Percentiles rank a stretch among this genome's conserved stretches.
phyloP scores from a whole-genome alignment of 257 asterid genomes.

The Solanum neorickii region DNA sequence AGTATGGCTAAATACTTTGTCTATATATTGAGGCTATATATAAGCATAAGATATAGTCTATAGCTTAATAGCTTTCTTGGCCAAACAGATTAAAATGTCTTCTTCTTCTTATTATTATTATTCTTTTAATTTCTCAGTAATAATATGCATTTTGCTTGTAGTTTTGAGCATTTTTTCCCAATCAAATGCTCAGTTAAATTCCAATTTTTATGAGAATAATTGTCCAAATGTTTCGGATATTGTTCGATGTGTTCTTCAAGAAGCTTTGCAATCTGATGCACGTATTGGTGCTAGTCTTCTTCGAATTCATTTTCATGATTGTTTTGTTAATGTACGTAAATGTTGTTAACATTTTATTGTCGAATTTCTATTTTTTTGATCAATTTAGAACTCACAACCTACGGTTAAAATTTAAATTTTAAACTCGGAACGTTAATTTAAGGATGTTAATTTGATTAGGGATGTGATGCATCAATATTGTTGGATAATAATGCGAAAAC shows the following conservation, averaged over 20 bases:
- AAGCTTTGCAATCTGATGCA: conserved; percentile 42
- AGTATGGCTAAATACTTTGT: neutral
- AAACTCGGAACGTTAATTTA: neutral
- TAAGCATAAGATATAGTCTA: neutral
- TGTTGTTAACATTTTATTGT: neutral
- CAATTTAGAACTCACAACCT: neutral
- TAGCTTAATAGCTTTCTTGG: neutral
- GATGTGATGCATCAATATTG: conserved; percentile 56
- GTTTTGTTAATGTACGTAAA: conserved; percentile 37
- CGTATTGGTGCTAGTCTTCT: conserved; percentile 56
- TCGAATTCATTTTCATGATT: conserved; percentile 55
- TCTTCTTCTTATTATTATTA: conserved; percentile 1
- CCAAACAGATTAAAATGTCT: conserved; percentile 7
- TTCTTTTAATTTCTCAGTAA: neutral
- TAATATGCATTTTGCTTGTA: neutral
- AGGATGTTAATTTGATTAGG: conserved; percentile 14
- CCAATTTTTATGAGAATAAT: conserved; percentile 35
- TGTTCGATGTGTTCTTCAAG: conserved; percentile 21
- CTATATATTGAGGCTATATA: neutral
- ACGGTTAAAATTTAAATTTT: neutral
- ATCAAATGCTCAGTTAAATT: conserved; percentile 27
- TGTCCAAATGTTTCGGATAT: conserved; percentile 33
- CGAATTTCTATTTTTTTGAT: neutral
- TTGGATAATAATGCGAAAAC: conserved; percentile 32
- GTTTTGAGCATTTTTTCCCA: conserved; percentile 2